A percentile compares a stretch with the other conserved stretches of the same genome.
These are phyloP conservation scores for Mitragyna speciosa DNA, from an alignment of 257 asterid genomes.

Conservation along the genomic window DNA sequence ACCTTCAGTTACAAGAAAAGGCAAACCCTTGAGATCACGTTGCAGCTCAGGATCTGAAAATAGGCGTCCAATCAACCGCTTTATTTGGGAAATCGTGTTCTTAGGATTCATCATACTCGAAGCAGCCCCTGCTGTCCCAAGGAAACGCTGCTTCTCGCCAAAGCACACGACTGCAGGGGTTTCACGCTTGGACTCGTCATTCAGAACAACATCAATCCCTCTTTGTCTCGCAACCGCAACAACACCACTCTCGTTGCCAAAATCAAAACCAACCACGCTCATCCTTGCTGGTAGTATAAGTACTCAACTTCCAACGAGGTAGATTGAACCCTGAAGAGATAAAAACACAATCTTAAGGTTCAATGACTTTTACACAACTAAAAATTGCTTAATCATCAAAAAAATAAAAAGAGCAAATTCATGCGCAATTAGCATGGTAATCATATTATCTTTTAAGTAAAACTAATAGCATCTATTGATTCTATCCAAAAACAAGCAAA, in stretches of 20 bases:
- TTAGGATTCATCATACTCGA: conserved; percentile 95
- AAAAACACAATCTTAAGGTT: background rate
- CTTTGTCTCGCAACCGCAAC: conserved; percentile 97
- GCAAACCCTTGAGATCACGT: conserved; percentile 68
- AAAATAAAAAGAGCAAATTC: background rate
- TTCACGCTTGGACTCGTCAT: conserved; percentile 88
- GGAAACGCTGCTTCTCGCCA: conserved; percentile 93
- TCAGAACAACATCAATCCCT: conserved; percentile 94
- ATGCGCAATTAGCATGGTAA: background rate
- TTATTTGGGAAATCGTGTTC: conserved; percentile 82
- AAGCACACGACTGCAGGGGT: conserved; percentile 91
- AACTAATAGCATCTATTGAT: too few relatives aligned
- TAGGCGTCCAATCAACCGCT: conserved; percentile 78
- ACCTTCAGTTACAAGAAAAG: conserved; percentile 75
- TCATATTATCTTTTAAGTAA: background rate
- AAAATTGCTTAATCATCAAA: background rate
- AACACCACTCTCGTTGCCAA: conserved; percentile 90
- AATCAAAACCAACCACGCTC: conserved; percentile 99
- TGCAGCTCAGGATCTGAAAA: conserved; percentile 93
- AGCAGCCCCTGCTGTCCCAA: conserved; percentile 97
- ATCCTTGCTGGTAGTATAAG: conserved; percentile 39
- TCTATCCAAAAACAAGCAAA: too few relatives aligned
- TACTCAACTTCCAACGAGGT: conserved; percentile 11
- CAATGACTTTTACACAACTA: background rate
- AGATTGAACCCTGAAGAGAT: conserved; percentile 31